phyloP scores from a whole-genome alignment of 768 basidiomycete species.

The Agaricus bisporus region DNA sequence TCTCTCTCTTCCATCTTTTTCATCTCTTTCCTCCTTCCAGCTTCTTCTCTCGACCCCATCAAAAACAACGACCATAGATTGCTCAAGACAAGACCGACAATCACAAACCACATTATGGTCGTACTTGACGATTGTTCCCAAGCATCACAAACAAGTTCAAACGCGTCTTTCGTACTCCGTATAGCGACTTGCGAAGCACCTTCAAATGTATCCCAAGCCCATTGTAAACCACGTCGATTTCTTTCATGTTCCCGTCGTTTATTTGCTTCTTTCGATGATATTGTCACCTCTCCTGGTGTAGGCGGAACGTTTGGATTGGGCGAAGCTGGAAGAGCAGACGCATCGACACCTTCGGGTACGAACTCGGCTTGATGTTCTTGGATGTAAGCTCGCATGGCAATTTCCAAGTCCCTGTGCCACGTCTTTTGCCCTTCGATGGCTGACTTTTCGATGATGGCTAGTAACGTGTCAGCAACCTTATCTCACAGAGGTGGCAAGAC shows the following conservation, averaged over 20 bases:
- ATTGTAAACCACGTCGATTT: constrained; percentile 69
- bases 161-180: constrained; percentile 62
- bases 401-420: constrained; percentile 80
- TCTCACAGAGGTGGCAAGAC: too few relatives aligned
- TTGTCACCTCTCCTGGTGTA: constrained; percentile 10
- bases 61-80: constrained; percentile 63
- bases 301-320: constrained; percentile 12
- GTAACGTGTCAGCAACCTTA: not conserved
- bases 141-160: constrained; percentile 74
- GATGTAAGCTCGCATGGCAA: constrained; percentile 84
- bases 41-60: constrained; percentile 33
- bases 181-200: constrained; percentile 68
- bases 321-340: constrained; percentile 29
- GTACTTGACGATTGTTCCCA: constrained; percentile 75
- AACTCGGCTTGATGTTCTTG: constrained; percentile 87
- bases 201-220: constrained; percentile 84
- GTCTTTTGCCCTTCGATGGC: constrained; percentile 88
- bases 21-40: constrained; percentile 42
- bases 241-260: constrained; percentile 65
- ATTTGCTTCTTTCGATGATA: constrained; percentile 36
- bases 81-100: constrained; percentile 65
- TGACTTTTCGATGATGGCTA: constrained; percentile 91
- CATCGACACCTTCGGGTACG: constrained; percentile 73
- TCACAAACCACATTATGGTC: constrained; percentile 67
- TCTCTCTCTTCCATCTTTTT: constrained; percentile 61